Conservation (phyloP, 257 asterid species). For the Plantago elongata region DNA sequence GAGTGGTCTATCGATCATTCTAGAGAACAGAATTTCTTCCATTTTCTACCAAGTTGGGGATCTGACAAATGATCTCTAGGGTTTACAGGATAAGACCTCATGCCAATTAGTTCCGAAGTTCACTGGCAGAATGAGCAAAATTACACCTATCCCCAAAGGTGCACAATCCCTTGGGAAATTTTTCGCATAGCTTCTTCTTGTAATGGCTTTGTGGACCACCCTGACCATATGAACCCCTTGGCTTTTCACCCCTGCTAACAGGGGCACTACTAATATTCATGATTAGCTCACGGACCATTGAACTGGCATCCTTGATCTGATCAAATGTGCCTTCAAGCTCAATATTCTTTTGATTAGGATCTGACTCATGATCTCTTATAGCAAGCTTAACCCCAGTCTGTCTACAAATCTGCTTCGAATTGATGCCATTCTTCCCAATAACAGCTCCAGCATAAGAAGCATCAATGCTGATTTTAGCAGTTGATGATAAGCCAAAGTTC, state of each 20-base stretch:
- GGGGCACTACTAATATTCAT: constrained; percentile 23
- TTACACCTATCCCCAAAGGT: constrained; percentile 44
- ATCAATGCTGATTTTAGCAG: constrained; percentile 49
- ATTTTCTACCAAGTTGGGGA: too few species aligned
- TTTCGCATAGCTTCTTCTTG: constrained; percentile 48
- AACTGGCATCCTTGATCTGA: constrained; percentile 51
- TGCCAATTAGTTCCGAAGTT: constrained; percentile 24
- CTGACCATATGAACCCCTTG: constrained; percentile 16
- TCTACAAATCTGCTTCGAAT: constrained; percentile 46
- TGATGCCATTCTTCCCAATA: constrained; percentile 49
- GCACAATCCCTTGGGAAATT: constrained; percentile 38
- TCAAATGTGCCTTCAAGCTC: constrained; percentile 62
- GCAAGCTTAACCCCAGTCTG: constrained; percentile 47
- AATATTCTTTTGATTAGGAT: constrained; percentile 40
- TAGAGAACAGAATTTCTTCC: too few species aligned
- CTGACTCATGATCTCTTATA: constrained; percentile 43
- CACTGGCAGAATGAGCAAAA: constrained; percentile 45
- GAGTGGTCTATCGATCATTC: too few species aligned
- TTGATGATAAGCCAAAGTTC: constrained; percentile 53
- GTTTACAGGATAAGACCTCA: constrained; percentile 13
- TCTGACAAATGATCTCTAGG: too few species aligned
- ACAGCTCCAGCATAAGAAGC: constrained; percentile 50
- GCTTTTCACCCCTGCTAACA: constrained; percentile 18
- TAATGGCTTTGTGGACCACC: constrained; percentile 23
- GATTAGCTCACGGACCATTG: constrained; percentile 42